Percentiles rank a stretch among this genome's conserved stretches.
phyloP scores from a whole-genome alignment of 164 flowering plant genomes.

The Euptelea pleiosperma region DNA sequence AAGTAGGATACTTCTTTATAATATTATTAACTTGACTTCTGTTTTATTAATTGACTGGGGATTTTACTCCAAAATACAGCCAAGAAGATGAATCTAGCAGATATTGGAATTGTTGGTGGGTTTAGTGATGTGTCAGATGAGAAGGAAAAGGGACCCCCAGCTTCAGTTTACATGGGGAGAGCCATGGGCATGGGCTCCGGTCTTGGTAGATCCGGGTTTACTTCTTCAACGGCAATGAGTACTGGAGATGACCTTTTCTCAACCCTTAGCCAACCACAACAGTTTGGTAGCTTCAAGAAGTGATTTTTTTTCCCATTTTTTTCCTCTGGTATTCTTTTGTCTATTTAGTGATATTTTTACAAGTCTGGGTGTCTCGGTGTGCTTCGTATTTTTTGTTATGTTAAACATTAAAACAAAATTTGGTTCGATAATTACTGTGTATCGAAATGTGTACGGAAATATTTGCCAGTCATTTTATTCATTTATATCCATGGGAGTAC shows the following conservation, averaged over 20 bases:
- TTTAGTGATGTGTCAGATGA: constrained; percentile 59
- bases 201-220: constrained; percentile 51
- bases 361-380: neutral
- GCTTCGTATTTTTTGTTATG: constrained; percentile 7
- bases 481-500: neutral
- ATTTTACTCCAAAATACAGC: constrained; percentile 45
- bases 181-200: constrained; percentile 83
- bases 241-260: constrained; percentile 61
- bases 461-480: neutral
- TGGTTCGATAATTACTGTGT: constrained; percentile 1
- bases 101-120: constrained; percentile 84
- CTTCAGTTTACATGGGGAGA: constrained; percentile 65
- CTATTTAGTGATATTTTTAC: neutral
- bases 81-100: constrained; percentile 75
- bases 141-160: constrained; percentile 51
- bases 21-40: constrained; percentile 1
- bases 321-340: constrained; percentile 7
- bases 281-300: constrained; percentile 59
- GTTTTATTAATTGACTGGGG: neutral
- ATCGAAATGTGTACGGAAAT: neutral
- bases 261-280: constrained; percentile 40
- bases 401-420: neutral
- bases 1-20: neutral
- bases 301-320: constrained; percentile 20
- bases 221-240: constrained; percentile 30